phyloP scores from a whole-genome alignment of 345 rosid genomes.

The Aethionema arabicum region DNA sequence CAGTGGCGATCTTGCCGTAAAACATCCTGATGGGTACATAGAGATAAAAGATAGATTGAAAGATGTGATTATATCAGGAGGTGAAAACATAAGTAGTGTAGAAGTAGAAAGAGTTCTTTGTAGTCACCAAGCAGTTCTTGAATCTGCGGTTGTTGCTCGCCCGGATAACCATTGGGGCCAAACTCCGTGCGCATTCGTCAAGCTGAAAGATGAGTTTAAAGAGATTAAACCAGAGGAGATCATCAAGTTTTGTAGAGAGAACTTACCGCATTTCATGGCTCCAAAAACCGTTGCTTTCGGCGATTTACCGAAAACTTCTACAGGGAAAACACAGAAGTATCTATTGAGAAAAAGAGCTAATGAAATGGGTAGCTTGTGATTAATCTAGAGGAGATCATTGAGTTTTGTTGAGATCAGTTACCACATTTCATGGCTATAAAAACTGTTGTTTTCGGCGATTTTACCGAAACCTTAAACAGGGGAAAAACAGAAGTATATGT shows the following conservation, averaged over 20 bases:
- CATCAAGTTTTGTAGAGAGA: constrained; percentile 53
- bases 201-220: constrained; percentile 52
- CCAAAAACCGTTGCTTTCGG: constrained; percentile 64
- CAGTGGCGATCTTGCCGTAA: constrained; percentile 77
- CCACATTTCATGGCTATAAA: constrained; percentile 82
- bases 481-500: constrained; percentile 62
- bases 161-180: constrained; percentile 85
- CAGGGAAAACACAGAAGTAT: constrained; percentile 74
- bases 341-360: constrained; percentile 59
- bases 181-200: constrained; percentile 84
- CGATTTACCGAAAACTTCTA: constrained; percentile 72
- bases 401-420: constrained; percentile 54
- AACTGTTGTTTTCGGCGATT: constrained; percentile 58
- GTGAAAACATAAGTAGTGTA: constrained; percentile 71
- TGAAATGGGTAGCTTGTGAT: constrained; percentile 46
- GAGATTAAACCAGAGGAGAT: constrained; percentile 42
- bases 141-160: constrained; percentile 74
- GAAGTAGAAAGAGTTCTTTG: constrained; percentile 64
- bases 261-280: constrained; percentile 74
- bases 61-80: constrained; percentile 76
- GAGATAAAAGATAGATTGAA: constrained; percentile 74
- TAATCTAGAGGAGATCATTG: constrained; percentile 48
- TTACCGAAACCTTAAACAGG: constrained; percentile 81
- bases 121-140: constrained; percentile 64
- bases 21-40: constrained; percentile 65